phyloP scores from a whole-genome alignment of 495 filamentous ascomycete species.

The Pseudotulostoma volvatum region DNA sequence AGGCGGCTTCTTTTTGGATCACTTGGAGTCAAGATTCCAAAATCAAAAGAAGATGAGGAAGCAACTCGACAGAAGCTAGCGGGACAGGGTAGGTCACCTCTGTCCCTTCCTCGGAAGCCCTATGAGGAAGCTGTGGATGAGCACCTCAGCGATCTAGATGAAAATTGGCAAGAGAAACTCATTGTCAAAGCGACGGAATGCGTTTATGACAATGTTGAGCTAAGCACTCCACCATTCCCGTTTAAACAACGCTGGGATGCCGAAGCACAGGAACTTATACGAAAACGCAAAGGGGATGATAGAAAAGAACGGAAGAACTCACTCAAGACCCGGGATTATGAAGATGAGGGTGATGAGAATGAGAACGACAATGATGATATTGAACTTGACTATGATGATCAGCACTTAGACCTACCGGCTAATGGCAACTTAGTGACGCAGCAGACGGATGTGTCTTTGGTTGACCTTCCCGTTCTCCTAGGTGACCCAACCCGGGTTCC shows the following conservation, averaged over 20 bases:
- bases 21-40: conserved; percentile 51
- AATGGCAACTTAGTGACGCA: conserved; percentile 1
- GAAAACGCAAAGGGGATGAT: conserved; percentile 15
- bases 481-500: conserved; percentile 40
- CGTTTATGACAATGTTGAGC: conserved; percentile 48
- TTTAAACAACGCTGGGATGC: conserved; percentile 81
- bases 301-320: conserved; percentile 18
- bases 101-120: conserved; percentile 6
- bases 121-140: conserved; percentile 10
- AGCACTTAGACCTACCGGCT: neutral
- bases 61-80: conserved; percentile 40
- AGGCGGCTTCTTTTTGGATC: conserved; percentile 55
- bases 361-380: conserved; percentile 20
- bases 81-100: conserved; percentile 9
- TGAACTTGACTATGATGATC: conserved; percentile 38
- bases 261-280: conserved; percentile 40
- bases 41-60: conserved; percentile 49
- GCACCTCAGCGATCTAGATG: conserved; percentile 14
- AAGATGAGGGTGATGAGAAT: conserved; percentile 4
- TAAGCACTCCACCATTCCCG: conserved; percentile 74
- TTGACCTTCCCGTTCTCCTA: conserved; percentile 53
- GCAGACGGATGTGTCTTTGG: conserved; percentile 8
- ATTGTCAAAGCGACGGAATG: conserved; percentile 67
- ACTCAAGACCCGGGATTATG: conserved; percentile 23
- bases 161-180: conserved; percentile 59